Percentiles rank a stretch among this genome's conserved stretches.
phyloP scores from a whole-genome alignment of 352 stramenopile species.

The Globisporangium radiosum region DNA sequence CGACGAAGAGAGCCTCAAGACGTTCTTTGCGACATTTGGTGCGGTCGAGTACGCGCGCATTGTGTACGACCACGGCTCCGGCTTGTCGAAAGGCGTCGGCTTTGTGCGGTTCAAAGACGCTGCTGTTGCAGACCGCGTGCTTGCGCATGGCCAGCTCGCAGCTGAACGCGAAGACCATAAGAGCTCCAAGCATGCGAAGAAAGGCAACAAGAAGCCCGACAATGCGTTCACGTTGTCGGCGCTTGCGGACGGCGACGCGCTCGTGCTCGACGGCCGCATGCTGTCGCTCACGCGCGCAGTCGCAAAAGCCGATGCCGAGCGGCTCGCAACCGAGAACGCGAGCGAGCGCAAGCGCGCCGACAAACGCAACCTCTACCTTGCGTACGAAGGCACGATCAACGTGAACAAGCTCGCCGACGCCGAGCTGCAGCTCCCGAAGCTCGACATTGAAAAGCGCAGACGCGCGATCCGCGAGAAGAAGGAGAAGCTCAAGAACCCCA shows the following conservation, averaged over 20 bases:
- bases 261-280: constrained; percentile 72
- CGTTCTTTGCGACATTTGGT: constrained; percentile 71
- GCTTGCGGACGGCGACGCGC: constrained; percentile 56
- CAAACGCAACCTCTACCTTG: constrained; percentile 95
- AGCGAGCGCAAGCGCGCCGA: constrained; percentile 77
- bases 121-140: constrained; percentile 43
- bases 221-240: constrained; percentile 62
- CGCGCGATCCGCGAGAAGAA: constrained; percentile 93
- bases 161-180: constrained; percentile 28
- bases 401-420: constrained; percentile 88
- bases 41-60: constrained; percentile 75
- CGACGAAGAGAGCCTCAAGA: constrained; percentile 55
- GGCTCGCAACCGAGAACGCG: constrained; percentile 43
- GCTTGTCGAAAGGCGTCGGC: constrained; percentile 75
- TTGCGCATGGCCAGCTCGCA: constrained; percentile 42
- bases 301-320: constrained; percentile 61
- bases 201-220: constrained; percentile 39
- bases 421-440: constrained; percentile 76
- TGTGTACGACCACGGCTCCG: constrained; percentile 74
- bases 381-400: constrained; percentile 92
- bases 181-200: constrained; percentile 43
- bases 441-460: constrained; percentile 93
- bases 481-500: constrained; percentile 94
- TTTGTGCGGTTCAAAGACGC: constrained; percentile 74
- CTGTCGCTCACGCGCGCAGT: constrained; percentile 69